Base-by-base conservation (phyloP, 768 basidiomycete genomes). In the Amanita rimosa region DNA sequence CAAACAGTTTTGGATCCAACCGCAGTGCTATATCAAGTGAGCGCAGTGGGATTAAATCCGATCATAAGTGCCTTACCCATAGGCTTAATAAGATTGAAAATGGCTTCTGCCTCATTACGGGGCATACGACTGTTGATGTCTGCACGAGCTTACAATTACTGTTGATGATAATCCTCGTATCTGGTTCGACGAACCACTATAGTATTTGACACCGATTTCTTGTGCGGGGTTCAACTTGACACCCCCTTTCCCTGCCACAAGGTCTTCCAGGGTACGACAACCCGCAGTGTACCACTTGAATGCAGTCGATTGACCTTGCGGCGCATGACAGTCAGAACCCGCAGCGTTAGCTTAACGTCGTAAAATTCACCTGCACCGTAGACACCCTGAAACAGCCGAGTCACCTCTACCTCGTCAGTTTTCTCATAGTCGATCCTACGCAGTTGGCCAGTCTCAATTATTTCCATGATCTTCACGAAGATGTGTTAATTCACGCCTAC, bases 61-160 rank as follows among this genome's bases (percentile, higher is more conserved):
- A 24, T 9, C 36, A 26, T 37, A 17, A 37, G 2, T 34, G 17
- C 52, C 66, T 42, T 55, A 85, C 91, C 88, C 52, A 82, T 75
- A 2, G 74, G 73, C 59, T 79, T 78, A 52, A 96, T 86, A 22
- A 75, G 61, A 7, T 82, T 74, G 55, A 82, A 94, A 13, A 96
- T 78, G 11, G 68, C 72, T 47, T 71, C 70, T 5, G 86, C 90
- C 62, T 97, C 93, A 35, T 68, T 70, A 22, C 93, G 74, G 2
- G 91, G 87, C 74, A 97, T 96, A 17, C 93, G 78, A 44, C 70
- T 63, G 56, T 89, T 89, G 39, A 97, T 82, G 62, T 95, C 92
- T 81, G 38, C 6, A 43, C 6, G 27, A 26, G 40, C 33, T 13
- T 11, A 11, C 35, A 43, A 40, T 42, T 37, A 27, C 27, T 2